A percentile compares a stretch with the other conserved stretches of the same genome.
Evolutionary conservation across 2,329 filamentous ascomycete species (phyloP).

Genomic region (Coniella vitis): DNA sequence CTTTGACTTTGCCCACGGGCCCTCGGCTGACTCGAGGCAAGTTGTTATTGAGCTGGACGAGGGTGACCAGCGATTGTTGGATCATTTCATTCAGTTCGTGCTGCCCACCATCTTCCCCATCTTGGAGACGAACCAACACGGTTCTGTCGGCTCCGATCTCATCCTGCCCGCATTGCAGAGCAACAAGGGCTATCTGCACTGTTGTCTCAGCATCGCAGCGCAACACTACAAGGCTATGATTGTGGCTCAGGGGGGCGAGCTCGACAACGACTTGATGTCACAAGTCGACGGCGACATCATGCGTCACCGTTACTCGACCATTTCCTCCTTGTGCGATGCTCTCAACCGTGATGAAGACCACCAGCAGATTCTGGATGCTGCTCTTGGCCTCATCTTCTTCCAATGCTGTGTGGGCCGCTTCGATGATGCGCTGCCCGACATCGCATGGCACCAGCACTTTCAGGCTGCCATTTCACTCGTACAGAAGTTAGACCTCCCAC

Average conservation of each 20-base stretch:
- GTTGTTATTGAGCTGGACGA: slow-evolving; percentile 79
- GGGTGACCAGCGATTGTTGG: slow-evolving; percentile 75
- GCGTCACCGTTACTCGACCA: slow-evolving; percentile 82
- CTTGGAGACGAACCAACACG: slow-evolving; percentile 81
- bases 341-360: slow-evolving; percentile 76
- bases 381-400: slow-evolving; percentile 92
- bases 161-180: slow-evolving; percentile 82
- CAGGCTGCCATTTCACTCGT: slow-evolving; percentile 82
- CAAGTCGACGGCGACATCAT: slow-evolving; percentile 82
- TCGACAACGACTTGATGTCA: slow-evolving; percentile 85
- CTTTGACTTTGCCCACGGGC: slow-evolving; percentile 72
- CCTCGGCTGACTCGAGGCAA: slow-evolving; percentile 56
- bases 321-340: slow-evolving; percentile 77
- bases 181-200: slow-evolving; percentile 92
- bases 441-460: slow-evolving; percentile 96
- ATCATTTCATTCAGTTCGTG: slow-evolving; percentile 86
- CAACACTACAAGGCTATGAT: slow-evolving; percentile 83
- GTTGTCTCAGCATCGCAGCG: slow-evolving; percentile 87
- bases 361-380: slow-evolving; percentile 82
- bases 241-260: slow-evolving; percentile 59
- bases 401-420: slow-evolving; percentile 84
- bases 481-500: slow-evolving; percentile 73
- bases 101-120: slow-evolving; percentile 87
- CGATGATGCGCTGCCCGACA: slow-evolving; percentile 80
- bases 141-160: slow-evolving; percentile 71